Percentiles rank a stretch among this genome's conserved stretches.
Conservation (phyloP, 441 rosid species). For the Aleurites moluccanus region DNA sequence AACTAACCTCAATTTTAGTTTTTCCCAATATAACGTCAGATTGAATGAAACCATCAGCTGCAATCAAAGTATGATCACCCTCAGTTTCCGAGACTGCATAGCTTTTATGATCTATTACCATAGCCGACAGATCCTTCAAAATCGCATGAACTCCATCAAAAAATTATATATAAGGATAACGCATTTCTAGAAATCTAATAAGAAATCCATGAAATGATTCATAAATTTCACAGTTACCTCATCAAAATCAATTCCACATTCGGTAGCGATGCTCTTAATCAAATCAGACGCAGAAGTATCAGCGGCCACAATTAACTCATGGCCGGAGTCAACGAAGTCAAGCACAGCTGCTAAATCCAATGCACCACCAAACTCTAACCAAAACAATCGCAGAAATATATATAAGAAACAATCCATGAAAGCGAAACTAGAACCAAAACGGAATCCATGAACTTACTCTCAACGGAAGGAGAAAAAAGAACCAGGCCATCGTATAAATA, state of each 20-base stretch:
- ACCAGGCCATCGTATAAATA: too few species aligned
- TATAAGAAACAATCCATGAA: not conserved
- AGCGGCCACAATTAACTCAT: constrained; percentile 73
- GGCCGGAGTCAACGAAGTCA: constrained; percentile 88
- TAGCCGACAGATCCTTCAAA: constrained; percentile 58
- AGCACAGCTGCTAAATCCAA: constrained; percentile 62
- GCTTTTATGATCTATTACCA: constrained; percentile 72
- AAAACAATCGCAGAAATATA: not conserved
- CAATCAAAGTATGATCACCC: constrained; percentile 75
- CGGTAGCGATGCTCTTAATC: constrained; percentile 59
- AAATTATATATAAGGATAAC: not conserved
- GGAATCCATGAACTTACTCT: constrained; percentile 46
- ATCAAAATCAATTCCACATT: constrained; percentile 81
- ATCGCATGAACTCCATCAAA: constrained; percentile 17
- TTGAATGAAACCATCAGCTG: constrained; percentile 55
- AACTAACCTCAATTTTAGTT: constrained; percentile 56
- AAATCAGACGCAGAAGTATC: constrained; percentile 75
- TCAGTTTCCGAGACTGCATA: constrained; percentile 59
- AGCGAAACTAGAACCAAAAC: not conserved
- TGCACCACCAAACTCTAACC: constrained; percentile 66
- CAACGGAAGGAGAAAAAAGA: constrained; percentile 71
- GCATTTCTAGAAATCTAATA: not conserved
- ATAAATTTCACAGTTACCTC: constrained; percentile 47
- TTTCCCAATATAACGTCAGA: constrained; percentile 67
- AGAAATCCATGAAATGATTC: not conserved